These are phyloP conservation scores for Leishmania lainsoni DNA, from an alignment of 208 protist genomes.

Conservation along the genomic window DNA sequence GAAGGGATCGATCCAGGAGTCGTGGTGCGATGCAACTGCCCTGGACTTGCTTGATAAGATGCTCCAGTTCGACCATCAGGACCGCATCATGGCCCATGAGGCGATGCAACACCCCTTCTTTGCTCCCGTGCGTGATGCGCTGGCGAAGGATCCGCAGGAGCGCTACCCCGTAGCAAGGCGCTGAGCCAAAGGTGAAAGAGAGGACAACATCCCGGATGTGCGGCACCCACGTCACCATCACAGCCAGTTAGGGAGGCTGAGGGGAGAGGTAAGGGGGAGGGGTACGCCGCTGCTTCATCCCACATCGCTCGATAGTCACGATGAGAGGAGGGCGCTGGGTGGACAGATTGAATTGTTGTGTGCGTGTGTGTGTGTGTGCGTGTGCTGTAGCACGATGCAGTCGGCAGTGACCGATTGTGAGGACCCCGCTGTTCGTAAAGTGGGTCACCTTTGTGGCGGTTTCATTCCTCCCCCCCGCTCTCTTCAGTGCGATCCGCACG, in stretches of 20 bases:
- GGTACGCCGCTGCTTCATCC: neutral
- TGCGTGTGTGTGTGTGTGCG: neutral
- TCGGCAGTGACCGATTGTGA: no score
- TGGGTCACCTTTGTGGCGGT: neutral
- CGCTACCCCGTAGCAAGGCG: constrained; percentile 55
- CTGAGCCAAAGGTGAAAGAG: neutral
- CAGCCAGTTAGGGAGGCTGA: neutral
- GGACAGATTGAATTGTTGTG: neutral
- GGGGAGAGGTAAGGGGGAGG: neutral
- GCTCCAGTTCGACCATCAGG: constrained; percentile 96
- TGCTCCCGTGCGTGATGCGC: constrained; percentile 75
- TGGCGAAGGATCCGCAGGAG: constrained; percentile 50
- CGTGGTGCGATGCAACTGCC: constrained; percentile 92
- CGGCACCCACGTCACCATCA: neutral
- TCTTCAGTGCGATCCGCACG: neutral
- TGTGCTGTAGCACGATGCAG: neutral
- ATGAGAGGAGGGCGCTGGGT: neutral
- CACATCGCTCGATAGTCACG: neutral
- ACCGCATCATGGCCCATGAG: constrained; percentile 96
- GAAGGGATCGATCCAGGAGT: constrained; percentile 24
- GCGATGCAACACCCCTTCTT: constrained; percentile 99
- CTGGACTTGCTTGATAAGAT: constrained; percentile 98
- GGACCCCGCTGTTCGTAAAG: no score
- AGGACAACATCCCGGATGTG: neutral
- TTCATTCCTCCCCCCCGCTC: neutral